Evolutionary conservation across 192 early-diverging fungal species (phyloP), one percentile per base, ranked within the genome.

Genomic region (Irineochytrium annulatum): DNA sequence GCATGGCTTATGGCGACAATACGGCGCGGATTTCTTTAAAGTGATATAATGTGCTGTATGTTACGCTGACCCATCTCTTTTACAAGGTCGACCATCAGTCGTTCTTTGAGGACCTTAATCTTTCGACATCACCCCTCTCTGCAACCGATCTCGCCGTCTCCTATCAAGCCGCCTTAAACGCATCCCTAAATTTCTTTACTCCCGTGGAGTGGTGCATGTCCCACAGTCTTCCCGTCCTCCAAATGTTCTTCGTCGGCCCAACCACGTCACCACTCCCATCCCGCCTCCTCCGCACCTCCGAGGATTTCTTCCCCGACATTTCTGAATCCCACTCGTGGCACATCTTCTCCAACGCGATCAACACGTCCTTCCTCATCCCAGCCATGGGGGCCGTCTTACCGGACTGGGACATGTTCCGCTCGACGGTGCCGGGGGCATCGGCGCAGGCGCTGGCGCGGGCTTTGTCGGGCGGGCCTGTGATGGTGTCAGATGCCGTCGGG

Each of bases 381-480:
- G 13, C 31, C 13, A 43, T 31, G n/a, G 13, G 2, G 17, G n/a
- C 4, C 20, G 51, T 48, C 13, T 20, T 62, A 20, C 28, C 51
- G 31, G 60, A 62, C 27, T 62, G 60, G 60, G 60, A 62, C 51
- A 57, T 62, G 60, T 62, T 62, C 51, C 60, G 53, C 27, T 35
- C 28, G 14, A 4, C 4, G 4, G 48, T 52, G 33, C 45, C 29
- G 34, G 51, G 37, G 20, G 29, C 60, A 1, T 4, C 34, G 34
- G 30, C 29, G n/a, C 60, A 62, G 22, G 60, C 60, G 16, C 30
- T 54, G 24, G 17, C 49, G 1, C 46, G 60, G n/a, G 60, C 60
- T 1, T 14, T 62, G 1, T 62, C 60, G 1, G 37, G 37, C 34
- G 52, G 60, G 0, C 49, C 60, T n/a, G 51, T 62, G 17, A 52